These are phyloP conservation scores for Sonneratia alba DNA, from an alignment of 345 rosid genomes.

Conservation along the genomic window DNA sequence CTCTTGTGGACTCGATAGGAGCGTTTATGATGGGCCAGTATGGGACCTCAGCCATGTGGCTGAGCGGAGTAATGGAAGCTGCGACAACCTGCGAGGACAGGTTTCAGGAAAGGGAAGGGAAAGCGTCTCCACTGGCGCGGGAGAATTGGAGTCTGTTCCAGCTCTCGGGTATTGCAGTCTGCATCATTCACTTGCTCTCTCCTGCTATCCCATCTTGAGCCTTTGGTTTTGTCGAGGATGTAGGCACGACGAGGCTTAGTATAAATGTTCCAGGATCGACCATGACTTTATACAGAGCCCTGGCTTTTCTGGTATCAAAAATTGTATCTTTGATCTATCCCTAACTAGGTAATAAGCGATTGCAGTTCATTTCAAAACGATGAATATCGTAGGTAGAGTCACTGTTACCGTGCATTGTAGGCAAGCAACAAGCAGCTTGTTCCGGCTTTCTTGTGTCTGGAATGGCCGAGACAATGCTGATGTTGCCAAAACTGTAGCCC, in stretches of 20 bases:
- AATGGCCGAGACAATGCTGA: constrained; percentile 36
- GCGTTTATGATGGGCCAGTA: constrained; percentile 31
- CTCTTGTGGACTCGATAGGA: constrained; percentile 30
- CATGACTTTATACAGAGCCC: too few relatives aligned
- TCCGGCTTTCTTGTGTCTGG: neutral
- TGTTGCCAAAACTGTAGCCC: constrained; percentile 41
- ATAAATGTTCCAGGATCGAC: too few relatives aligned
- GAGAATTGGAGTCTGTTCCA: constrained; percentile 41
- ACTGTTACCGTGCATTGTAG: too few relatives aligned
- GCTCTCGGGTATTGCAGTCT: constrained; percentile 41
- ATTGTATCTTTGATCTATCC: too few relatives aligned
- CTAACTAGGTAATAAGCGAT: too few relatives aligned
- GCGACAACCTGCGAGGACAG: constrained; percentile 48
- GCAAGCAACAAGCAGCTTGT: too few relatives aligned
- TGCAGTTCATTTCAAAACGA: too few relatives aligned
- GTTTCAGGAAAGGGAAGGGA: constrained; percentile 30
- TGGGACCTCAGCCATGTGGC: constrained; percentile 22
- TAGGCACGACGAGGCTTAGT: too few relatives aligned
- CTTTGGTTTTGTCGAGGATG: too few relatives aligned
- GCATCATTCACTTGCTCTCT: constrained; percentile 21
- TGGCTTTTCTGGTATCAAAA: too few relatives aligned
- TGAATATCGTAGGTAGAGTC: too few relatives aligned
- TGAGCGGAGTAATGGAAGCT: constrained; percentile 43
- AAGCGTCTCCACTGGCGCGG: constrained; percentile 29
- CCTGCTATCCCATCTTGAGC: neutral